These are phyloP conservation scores for Citrullus mucosospermus DNA, from an alignment of 306 rosid species.

Conservation along the genomic window DNA sequence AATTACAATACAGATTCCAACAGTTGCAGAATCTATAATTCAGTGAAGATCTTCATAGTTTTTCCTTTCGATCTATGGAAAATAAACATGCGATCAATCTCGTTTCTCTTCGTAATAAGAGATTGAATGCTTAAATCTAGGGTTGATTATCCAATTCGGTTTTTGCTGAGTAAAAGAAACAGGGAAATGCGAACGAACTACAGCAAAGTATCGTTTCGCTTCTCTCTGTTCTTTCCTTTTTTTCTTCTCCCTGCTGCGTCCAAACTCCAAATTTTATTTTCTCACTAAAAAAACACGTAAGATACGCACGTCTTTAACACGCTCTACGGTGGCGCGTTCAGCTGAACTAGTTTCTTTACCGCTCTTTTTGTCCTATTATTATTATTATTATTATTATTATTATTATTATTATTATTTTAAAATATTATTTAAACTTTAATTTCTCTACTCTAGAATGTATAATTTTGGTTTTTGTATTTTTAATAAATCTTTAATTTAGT, in stretches of 20 bases:
- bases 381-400: too few species aligned
- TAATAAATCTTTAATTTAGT: too few species aligned
- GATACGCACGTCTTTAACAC: not conserved
- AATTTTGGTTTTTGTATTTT: too few species aligned
- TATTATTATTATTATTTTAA: not conserved
- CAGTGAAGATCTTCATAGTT: not conserved
- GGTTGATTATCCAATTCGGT: not conserved
- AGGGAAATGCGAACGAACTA: not conserved
- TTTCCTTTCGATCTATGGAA: not conserved
- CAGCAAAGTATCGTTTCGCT: not conserved
- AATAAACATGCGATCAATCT: not conserved
- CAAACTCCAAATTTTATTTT: not conserved
- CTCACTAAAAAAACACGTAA: not conserved
- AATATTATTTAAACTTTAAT: too few species aligned
- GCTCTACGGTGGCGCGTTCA: not conserved
- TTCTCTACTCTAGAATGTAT: rapidly evolving
- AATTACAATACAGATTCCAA: not conserved
- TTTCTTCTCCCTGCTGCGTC: not conserved
- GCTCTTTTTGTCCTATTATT: not conserved
- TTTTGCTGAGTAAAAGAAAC: not conserved
- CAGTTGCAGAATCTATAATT: not conserved
- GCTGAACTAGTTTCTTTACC: not conserved
- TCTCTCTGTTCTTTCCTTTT: not conserved
- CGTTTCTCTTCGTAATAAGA: not conserved
- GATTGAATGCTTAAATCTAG: not conserved